These are phyloP conservation scores for Coniochaeta sp. DNA, from an alignment of 2,329 filamentous ascomycete species.

Conservation along the genomic window DNA sequence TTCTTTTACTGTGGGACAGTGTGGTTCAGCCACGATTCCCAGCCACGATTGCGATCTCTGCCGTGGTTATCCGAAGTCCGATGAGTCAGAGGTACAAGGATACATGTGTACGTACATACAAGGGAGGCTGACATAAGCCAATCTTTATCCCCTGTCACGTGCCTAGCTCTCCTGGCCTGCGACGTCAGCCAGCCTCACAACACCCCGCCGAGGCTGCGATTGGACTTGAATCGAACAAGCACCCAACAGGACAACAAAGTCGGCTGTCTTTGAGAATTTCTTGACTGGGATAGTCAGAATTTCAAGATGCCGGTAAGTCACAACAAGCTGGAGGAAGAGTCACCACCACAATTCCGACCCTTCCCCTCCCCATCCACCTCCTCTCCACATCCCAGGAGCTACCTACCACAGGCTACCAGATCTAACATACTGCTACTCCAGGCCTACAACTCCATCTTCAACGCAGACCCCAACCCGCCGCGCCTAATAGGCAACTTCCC, in stretches of 20 bases:
- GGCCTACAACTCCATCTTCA: slow-evolving; percentile 98
- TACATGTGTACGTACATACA: neutral
- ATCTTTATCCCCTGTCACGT: neutral
- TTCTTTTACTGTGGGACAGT: neutral
- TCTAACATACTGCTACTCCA: slow-evolving; percentile 25
- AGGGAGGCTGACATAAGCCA: neutral
- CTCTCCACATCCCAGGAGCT: too few species aligned
- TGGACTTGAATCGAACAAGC: neutral
- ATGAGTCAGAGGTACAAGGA: slow-evolving; percentile 1
- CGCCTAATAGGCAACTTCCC: slow-evolving; percentile 80
- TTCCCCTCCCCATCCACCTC: too few species aligned
- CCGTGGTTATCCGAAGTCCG: neutral
- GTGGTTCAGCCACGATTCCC: neutral
- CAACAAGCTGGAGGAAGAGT: too few species aligned
- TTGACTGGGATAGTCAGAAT: neutral
- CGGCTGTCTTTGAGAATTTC: neutral
- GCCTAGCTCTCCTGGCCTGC: neutral
- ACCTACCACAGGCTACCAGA: too few species aligned
- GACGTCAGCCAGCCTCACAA: slow-evolving; percentile 3
- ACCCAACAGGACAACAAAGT: neutral
- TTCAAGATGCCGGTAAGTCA: slow-evolving; percentile 3
- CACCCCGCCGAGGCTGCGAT: slow-evolving; percentile 3
- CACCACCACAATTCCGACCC: too few species aligned
- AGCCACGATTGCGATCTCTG: neutral
- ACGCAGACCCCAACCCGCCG: slow-evolving; percentile 59